Percentiles rank a stretch among this genome's conserved stretches.
phyloP scores from a whole-genome alignment of 306 rosid species.

The Inga oerstediana region DNA sequence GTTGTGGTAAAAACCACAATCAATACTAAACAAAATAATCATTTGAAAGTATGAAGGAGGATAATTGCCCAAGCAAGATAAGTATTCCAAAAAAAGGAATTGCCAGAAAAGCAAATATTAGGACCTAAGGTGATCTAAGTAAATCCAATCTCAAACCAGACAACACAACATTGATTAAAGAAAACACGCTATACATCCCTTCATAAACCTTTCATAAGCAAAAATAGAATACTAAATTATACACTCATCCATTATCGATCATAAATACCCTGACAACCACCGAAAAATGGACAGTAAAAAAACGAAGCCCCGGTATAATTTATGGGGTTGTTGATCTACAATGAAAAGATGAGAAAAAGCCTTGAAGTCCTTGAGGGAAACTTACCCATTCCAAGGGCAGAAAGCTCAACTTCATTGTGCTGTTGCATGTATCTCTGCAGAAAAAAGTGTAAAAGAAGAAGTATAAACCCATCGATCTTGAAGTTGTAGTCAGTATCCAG shows the following conservation, averaged over 20 bases:
- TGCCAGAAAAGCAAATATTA: neutral
- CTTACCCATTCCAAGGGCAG: conserved; percentile 70
- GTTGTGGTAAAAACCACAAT: too few species aligned
- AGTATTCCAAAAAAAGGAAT: neutral
- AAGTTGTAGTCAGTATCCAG: neutral
- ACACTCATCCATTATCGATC: too few species aligned
- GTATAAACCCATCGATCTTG: neutral
- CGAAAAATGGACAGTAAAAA: neutral
- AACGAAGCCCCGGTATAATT: neutral
- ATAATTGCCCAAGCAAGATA: neutral
- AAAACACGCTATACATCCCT: neutral
- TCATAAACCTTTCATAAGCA: neutral
- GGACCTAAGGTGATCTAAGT: neutral
- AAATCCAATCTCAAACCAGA: neutral
- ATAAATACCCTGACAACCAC: too few species aligned
- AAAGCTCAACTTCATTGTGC: conserved; percentile 66
- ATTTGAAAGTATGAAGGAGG: neutral
- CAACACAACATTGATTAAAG: neutral
- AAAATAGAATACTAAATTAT: neutral
- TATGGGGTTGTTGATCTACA: neutral
- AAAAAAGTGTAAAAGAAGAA: neutral
- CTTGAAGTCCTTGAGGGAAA: neutral
- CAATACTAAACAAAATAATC: neutral
- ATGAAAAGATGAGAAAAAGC: neutral
- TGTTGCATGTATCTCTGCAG: conserved; percentile 69